Conservation (phyloP, 2,329 filamentous ascomycete species). For the Colletotrichum tabaci region DNA sequence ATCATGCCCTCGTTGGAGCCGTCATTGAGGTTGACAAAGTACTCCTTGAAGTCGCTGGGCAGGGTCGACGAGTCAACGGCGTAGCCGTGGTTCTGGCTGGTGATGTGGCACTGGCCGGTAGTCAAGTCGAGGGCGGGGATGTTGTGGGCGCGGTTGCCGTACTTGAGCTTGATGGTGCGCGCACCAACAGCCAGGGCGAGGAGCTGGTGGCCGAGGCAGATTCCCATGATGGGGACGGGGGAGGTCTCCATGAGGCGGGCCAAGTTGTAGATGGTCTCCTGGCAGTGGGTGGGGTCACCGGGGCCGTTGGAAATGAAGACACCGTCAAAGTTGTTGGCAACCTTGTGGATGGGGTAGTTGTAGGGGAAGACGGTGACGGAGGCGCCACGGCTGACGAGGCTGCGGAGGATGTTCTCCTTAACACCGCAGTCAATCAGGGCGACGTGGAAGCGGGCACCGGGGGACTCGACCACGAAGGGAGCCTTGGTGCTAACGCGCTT, state of each 20-base stretch:
- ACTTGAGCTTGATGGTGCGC: conserved; percentile 97
- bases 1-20: conserved; percentile 98
- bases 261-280: conserved; percentile 93
- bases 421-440: conserved; percentile 98
- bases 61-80: conserved; percentile 90
- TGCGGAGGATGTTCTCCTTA: conserved; percentile 99
- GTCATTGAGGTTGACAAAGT: conserved; percentile 98
- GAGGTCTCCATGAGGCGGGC: conserved; percentile 91
- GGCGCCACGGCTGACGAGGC: conserved; percentile 90
- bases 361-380: conserved; percentile 96
- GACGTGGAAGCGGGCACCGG: conserved; percentile 87
- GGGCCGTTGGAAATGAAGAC: conserved; percentile 99
- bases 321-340: conserved; percentile 96
- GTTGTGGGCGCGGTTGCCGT: conserved; percentile 98
- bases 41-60: conserved; percentile 92
- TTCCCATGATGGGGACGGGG: conserved; percentile 94
- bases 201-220: conserved; percentile 97
- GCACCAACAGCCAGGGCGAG: conserved; percentile 91
- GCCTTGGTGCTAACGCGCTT: conserved; percentile 98
- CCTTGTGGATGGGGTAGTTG: conserved; percentile 98
- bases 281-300: conserved; percentile 97
- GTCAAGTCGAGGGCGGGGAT: conserved; percentile 95
- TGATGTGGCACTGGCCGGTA: conserved; percentile 98
- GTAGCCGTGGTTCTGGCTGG: conserved; percentile 98
- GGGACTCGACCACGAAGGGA: conserved; percentile 93